Conservation (phyloP, 306 rosid genomes). For the Astragalus membranaceus region DNA sequence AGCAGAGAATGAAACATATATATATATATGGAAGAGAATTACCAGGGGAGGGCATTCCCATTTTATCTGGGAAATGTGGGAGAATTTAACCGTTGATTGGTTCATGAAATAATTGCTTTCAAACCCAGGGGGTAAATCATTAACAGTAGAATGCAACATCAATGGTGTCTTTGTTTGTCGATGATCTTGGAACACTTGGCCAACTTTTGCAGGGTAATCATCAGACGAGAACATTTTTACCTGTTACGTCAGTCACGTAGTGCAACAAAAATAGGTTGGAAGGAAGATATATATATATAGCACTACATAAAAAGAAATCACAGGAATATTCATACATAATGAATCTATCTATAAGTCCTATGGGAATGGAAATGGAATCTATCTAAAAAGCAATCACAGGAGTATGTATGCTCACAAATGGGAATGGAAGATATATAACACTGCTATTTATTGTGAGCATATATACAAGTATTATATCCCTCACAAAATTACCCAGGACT, state of each 20-base stretch:
- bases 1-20: neutral
- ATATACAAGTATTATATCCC: neutral
- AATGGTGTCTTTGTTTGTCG: conserved; percentile 38
- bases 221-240: conserved; percentile 50
- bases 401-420: too few species aligned
- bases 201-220: conserved; percentile 56
- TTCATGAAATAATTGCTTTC: conserved; percentile 25
- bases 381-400: too few species aligned
- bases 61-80: conserved; percentile 23
- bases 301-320: neutral
- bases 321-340: neutral
- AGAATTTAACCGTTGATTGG: conserved; percentile 24
- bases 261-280: neutral
- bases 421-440: too few species aligned
- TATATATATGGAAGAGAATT: neutral
- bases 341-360: neutral
- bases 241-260: conserved; percentile 20
- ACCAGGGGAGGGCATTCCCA: conserved; percentile 78
- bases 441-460: too few species aligned
- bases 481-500: neutral
- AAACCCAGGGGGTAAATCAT: conserved; percentile 70
- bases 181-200: conserved; percentile 34
- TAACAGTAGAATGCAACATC: conserved; percentile 25
- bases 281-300: neutral
- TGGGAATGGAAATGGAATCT: too few species aligned